Evolutionary conservation across 768 basidiomycete genomes (phyloP).

Genomic region (Auriculariales sp.): DNA sequence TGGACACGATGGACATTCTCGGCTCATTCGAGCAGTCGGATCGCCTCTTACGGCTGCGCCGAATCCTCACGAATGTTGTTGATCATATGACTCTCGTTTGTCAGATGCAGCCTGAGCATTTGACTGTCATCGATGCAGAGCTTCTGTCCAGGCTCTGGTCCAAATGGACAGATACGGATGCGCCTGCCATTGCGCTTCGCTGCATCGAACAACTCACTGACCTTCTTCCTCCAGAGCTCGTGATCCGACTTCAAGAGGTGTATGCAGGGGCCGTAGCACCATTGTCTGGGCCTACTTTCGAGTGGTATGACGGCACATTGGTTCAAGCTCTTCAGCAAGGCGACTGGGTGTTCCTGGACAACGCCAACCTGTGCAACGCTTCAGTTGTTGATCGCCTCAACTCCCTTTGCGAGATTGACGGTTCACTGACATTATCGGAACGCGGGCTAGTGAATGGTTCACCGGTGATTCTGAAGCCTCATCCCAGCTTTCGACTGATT

Average conservation of each 20-base stretch:
- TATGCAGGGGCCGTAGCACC: neutral
- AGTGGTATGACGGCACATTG: conserved; percentile 92
- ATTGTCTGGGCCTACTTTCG: conserved; percentile 29
- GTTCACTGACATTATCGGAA: conserved; percentile 75
- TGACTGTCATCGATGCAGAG: too few relatives aligned
- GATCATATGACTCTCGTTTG: too few relatives aligned
- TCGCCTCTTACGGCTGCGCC: too few relatives aligned
- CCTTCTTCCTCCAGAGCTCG: too few relatives aligned
- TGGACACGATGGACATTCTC: conserved; percentile 86
- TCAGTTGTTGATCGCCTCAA: conserved; percentile 95
- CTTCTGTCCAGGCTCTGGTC: too few relatives aligned
- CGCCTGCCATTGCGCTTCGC: too few relatives aligned
- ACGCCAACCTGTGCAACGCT: conserved; percentile 87
- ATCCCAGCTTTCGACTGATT: conserved; percentile 81
- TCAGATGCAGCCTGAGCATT: too few relatives aligned
- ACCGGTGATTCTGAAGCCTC: conserved; percentile 64
- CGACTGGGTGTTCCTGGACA: conserved; percentile 81
- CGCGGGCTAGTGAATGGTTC: conserved; percentile 68
- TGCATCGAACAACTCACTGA: too few relatives aligned
- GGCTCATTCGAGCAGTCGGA: conserved; percentile 94
- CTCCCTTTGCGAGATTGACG: conserved; percentile 82
- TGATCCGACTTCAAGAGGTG: too few relatives aligned
- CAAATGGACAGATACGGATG: too few relatives aligned
- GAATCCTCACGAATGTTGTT: too few relatives aligned
- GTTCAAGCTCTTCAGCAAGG: conserved; percentile 75